Evolutionary conservation across 164 flowering plant species (phyloP), one percentile per base, ranked within the genome.

Genomic region (Malania oleifera): DNA sequence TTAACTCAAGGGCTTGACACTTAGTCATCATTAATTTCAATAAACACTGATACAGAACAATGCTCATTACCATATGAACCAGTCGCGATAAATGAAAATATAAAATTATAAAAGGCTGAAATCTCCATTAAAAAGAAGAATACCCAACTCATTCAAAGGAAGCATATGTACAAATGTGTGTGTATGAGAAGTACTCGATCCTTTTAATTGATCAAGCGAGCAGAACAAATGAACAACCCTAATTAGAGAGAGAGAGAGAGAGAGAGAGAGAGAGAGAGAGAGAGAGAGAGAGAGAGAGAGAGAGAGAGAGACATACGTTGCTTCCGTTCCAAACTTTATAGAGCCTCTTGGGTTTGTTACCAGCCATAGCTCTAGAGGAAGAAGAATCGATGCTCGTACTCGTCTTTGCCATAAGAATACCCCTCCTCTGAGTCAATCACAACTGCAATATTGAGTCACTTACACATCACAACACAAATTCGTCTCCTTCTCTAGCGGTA

Each of bases 261-360:
- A 34, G 13, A 3, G 20, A 25, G 44, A 26, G 27, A 35, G 39
- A 37, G 41, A 52, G 43, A 28, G 5, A 9, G n/a, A 15, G 29
- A 5, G 3, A 19, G 58, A 58, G 24, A 14, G 4, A 50, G 14
- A 34, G 13, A 3, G 20, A 25, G 44, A 26, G 27, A 35, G 39
- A 37, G 41, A 52, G 43, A 49, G 43, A 57, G 57, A 62, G 18
- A 63, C 76, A 70, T 65, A 87, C 95, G 61, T 87, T 87, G 70
- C 70, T 77, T 45, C 95, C 95, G 60, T 60, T 80, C 95, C 95
- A 84, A 47, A 73, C 81, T 75, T 82, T 83, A 72, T 84, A 86
- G 54, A 86, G 77, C 76, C 80, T 77, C 66, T 56, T 74, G 53
- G 77, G 70, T 52, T 67, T 64, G n/a, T 49, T 40, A 7, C 34